Conservation (phyloP, 306 rosid species). For the Vigna unguiculata region DNA sequence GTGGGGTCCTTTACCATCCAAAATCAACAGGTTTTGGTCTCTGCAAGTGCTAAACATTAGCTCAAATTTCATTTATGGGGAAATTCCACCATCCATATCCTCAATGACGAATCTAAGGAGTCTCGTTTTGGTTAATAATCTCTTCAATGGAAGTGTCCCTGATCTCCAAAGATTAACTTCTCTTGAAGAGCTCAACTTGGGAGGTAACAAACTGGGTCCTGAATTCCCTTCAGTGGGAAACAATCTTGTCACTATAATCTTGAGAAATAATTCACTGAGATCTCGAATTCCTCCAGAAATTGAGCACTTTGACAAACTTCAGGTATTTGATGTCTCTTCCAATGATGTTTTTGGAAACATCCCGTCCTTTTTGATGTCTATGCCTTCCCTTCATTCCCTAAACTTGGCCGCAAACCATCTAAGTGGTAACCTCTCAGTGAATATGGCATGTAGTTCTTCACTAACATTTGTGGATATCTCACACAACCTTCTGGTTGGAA, state of each 20-base stretch:
- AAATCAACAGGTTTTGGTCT: conserved; percentile 66
- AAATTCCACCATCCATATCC: conserved; percentile 66
- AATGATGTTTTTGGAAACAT: conserved; percentile 69
- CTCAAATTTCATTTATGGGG: conserved; percentile 80
- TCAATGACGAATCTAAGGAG: conserved; percentile 63
- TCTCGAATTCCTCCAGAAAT: conserved; percentile 60
- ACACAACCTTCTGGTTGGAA: conserved; percentile 75
- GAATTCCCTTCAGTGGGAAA: conserved; percentile 64
- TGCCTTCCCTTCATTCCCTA: conserved; percentile 68
- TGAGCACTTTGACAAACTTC: conserved; percentile 52
- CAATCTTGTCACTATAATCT: conserved; percentile 53
- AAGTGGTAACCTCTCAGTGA: conserved; percentile 66
- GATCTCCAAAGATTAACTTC: conserved; percentile 58
- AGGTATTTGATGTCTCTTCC: conserved; percentile 69
- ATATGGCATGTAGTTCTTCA: conserved; percentile 56
- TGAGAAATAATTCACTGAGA: conserved; percentile 73
- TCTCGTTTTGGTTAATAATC: conserved; percentile 71
- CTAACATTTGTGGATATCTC: conserved; percentile 78
- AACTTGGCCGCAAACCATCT: conserved; percentile 68
- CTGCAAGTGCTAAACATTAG: conserved; percentile 73
- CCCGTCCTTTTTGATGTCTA: conserved; percentile 63
- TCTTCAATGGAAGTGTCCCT: conserved; percentile 80
- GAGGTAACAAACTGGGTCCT: conserved; percentile 73
- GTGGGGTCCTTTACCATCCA: conserved; percentile 90
- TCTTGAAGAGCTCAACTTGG: conserved; percentile 74